Evolutionary conservation across 1,284 basidiomycete genomes (phyloP), one percentile per base, ranked within the genome.

Genomic region (Pseudozyma thailandica): DNA sequence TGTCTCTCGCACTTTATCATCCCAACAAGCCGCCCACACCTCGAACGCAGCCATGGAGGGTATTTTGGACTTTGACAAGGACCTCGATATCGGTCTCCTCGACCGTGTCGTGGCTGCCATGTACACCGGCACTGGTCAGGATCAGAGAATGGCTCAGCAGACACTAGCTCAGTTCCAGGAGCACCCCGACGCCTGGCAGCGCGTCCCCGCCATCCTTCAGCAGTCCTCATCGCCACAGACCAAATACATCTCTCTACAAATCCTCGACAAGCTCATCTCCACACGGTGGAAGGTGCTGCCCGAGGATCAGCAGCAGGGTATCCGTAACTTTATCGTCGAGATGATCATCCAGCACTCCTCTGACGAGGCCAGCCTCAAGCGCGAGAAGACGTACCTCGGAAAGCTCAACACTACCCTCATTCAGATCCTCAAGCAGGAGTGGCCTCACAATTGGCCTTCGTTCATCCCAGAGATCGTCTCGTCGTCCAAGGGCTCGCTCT

Each of bases 371-470:
- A 87, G 89, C 28, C 88, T 97, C 86, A 88, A 92, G 65, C 90
- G 91, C 82, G 93, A 98, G 86, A 97, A 93, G 87, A 92, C 92
- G 7, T 98, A 94, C 81, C 84, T 98, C 78, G 95, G 96, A 84
- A 99, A 99, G 86, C 88, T 99, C 71, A 97, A 99, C 84, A 87
- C 98, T 46, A 94, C 95, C 26, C 87, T 99, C 39, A 92, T 99
- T 52, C 93, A 95, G 86, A 97, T 99, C 69, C 87, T 99, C 75
- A 99, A 98, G 85, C 96, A 98, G 86, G 96, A 98, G 83, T 99
- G 96, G 96, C 96, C 95, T 20, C 93, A 98, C 83, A 94, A 97
- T 81, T 99, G 96, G 96, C 94, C 95, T 25, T 91, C 89, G 13
- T 98, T 98, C 86, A 98, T 98, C 81, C 90, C 93, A 8, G 96